Conservation (phyloP, 208 protist genomes). For the Trypanosoma grayi region DNA sequence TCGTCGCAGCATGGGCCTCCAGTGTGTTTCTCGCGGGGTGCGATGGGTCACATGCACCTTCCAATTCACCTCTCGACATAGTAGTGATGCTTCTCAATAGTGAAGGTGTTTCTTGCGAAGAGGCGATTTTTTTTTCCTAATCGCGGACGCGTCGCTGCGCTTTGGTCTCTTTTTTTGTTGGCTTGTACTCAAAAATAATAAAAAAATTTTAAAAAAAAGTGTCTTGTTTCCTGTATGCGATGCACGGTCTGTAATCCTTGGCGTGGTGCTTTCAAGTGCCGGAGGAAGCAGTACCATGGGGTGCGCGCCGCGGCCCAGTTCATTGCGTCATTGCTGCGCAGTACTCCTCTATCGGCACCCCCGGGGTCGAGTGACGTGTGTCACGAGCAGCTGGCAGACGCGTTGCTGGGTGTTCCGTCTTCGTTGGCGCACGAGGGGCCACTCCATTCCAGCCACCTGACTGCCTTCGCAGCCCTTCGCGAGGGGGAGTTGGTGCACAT, state of each 20-base stretch:
- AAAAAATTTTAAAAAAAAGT: too few species aligned
- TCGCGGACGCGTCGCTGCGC: not conserved
- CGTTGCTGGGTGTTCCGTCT: constrained; percentile 19
- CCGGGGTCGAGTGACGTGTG: not conserved
- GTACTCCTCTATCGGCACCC: not conserved
- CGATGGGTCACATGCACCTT: not conserved
- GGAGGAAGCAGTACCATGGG: constrained; percentile 27
- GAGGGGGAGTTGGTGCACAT: constrained; percentile 12
- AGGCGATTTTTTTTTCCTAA: not conserved
- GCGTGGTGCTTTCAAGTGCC: not conserved
- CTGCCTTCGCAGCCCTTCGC: constrained; percentile 2
- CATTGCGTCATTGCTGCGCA: constrained; percentile 8
- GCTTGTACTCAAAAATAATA: too few species aligned
- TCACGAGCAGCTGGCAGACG: not conserved
- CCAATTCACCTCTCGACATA: not conserved
- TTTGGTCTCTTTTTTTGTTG: not conserved
- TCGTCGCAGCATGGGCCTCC: not conserved
- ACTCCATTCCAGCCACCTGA: constrained; percentile 12
- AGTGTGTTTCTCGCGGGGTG: not conserved
- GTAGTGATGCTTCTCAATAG: not conserved
- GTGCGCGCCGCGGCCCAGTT: constrained; percentile 21
- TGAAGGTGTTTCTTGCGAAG: not conserved
- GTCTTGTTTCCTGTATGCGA: constrained; percentile 8
- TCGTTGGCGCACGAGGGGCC: constrained; percentile 40
- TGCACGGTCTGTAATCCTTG: not conserved